Percentiles rank a stretch among this genome's conserved stretches.
These are phyloP conservation scores for Ramichloridium luteum DNA, from an alignment of 2,329 filamentous ascomycete genomes.

Conservation along the genomic window DNA sequence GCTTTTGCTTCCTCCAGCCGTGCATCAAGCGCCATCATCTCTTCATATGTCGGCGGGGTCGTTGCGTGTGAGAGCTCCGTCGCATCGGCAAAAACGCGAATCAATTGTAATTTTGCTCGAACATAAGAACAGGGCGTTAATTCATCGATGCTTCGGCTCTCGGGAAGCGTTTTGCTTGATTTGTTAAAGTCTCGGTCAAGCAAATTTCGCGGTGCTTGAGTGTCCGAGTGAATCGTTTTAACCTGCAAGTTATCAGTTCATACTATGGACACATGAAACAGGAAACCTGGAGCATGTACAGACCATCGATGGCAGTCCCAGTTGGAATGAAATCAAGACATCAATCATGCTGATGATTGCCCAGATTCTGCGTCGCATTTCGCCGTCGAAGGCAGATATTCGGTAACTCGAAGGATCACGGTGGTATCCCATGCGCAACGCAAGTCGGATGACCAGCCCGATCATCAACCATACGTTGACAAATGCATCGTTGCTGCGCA, in stretches of 20 bases:
- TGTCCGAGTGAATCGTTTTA: conserved; percentile 29
- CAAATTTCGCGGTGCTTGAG: conserved; percentile 32
- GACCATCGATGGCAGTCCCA: conserved; percentile 40
- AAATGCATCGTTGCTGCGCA: conserved; percentile 19
- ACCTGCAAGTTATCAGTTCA: conserved; percentile 5
- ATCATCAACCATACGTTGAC: conserved; percentile 32
- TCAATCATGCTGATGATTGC: conserved; percentile 33
- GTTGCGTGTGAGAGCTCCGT: conserved; percentile 29
- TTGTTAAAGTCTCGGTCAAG: conserved; percentile 33
- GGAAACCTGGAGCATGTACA: conserved; percentile 9
- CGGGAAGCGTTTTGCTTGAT: conserved; percentile 26
- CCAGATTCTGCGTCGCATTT: conserved; percentile 38
- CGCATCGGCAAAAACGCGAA: conserved; percentile 28
- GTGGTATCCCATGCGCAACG: conserved; percentile 35
- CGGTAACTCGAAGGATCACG: conserved; percentile 33
- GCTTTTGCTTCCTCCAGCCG: conserved; percentile 25
- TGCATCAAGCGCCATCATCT: conserved; percentile 28
- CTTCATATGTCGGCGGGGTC: conserved; percentile 24
- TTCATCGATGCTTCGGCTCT: conserved; percentile 21
- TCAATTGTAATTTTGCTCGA: conserved; percentile 25
- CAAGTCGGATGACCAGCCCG: conserved; percentile 29
- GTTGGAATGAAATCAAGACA: conserved; percentile 35
- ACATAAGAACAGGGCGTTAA: conserved; percentile 26
- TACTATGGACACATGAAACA: too few species aligned
- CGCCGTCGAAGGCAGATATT: conserved; percentile 30